Conservation (phyloP, 108 stramenopile species). For the Schizochytrium sp. region DNA sequence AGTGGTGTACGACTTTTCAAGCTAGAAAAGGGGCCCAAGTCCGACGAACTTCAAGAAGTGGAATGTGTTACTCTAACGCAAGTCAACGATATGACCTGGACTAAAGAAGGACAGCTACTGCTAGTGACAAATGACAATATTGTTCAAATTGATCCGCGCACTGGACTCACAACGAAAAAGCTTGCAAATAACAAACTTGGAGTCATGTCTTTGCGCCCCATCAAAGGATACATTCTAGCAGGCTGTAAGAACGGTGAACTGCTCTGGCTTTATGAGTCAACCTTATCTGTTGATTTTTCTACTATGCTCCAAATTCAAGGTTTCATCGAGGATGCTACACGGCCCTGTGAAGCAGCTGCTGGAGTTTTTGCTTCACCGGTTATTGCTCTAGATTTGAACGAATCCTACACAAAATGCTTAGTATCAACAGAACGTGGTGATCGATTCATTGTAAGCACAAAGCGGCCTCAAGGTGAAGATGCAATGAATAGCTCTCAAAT, state of each 20-base stretch:
- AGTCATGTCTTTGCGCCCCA: not conserved
- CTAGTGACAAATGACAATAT: not conserved
- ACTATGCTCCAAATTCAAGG: not conserved
- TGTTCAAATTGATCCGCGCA: not conserved
- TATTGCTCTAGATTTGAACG: conserved; percentile 22
- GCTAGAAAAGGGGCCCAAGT: not conserved
- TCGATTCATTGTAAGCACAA: not conserved
- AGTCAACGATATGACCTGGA: conserved; percentile 3
- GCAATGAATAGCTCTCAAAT: not conserved
- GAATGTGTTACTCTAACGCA: not conserved
- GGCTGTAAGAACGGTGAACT: not conserved
- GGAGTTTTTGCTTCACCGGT: not conserved
- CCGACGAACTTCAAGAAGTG: not conserved
- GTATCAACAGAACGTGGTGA: not conserved
- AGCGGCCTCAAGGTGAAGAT: not conserved
- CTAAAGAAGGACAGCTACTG: conserved; percentile 20
- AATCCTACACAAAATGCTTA: not conserved
- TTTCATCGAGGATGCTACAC: not conserved
- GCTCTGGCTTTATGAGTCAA: not conserved
- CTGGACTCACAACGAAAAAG: not conserved
- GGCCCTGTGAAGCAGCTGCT: not conserved
- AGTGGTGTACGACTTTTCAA: conserved; percentile 1
- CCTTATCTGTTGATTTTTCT: not conserved
- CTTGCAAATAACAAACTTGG: not conserved
- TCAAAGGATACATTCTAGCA: not conserved